phyloP scores from a whole-genome alignment of 805 yeast genomes.

The Kodamaea neixiangensis region DNA sequence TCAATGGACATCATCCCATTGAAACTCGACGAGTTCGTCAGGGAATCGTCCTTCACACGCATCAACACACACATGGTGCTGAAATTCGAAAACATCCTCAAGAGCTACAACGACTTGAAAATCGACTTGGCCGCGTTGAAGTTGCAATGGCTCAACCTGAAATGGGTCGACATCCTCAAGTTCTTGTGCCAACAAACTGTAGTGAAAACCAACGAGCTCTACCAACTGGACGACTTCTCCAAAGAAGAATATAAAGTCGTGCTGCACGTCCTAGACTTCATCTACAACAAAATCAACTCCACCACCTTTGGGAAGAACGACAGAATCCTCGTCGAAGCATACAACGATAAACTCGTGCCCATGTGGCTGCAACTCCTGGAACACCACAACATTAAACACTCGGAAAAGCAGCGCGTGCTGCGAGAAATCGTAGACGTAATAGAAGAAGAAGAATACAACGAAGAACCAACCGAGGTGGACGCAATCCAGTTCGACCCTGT shows the following conservation, averaged over 20 bases:
- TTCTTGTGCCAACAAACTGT: conserved; percentile 46
- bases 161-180: conserved; percentile 58
- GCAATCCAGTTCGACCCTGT: conserved; percentile 1
- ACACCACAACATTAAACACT: neutral
- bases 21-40: conserved; percentile 46
- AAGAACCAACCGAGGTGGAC: neutral
- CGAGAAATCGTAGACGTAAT: neutral
- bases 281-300: conserved; percentile 15
- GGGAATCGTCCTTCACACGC: conserved; percentile 16
- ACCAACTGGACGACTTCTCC: conserved; percentile 1
- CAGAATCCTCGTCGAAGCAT: conserved; percentile 16
- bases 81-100: conserved; percentile 13
- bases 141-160: conserved; percentile 48
- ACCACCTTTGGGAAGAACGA: conserved; percentile 31
- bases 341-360: conserved; percentile 27
- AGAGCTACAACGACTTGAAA: conserved; percentile 43
- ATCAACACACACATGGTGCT: conserved; percentile 7
- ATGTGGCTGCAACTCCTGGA: conserved; percentile 24
- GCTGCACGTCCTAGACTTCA: conserved; percentile 10
- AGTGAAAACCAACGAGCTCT: conserved; percentile 18
- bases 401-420: neutral
- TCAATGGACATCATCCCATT: conserved; percentile 54
- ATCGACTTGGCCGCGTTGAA: conserved; percentile 44
- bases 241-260: neutral
- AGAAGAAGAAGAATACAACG: neutral